Evolutionary conservation across 2,329 filamentous ascomycete genomes (phyloP).

Genomic region (Stagonosporopsis vannaccii): DNA sequence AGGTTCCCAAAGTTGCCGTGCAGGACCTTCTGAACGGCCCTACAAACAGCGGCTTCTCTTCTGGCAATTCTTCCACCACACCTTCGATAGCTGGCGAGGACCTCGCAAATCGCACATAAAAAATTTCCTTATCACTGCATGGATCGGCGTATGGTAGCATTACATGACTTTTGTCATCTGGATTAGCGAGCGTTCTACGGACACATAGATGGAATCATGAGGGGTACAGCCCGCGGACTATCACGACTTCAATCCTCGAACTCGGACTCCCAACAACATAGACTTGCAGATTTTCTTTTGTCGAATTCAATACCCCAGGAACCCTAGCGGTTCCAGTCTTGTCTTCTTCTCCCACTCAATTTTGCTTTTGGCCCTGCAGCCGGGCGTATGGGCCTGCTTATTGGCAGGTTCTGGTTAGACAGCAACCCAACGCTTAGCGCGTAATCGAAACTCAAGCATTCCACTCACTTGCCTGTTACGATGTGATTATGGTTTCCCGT

Average conservation of each 20-base stretch:
- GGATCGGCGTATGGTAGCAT: slow-evolving; percentile 46
- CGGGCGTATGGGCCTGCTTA: slow-evolving; percentile 35
- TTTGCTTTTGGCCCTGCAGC: slow-evolving; percentile 30
- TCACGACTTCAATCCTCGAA: slow-evolving; percentile 41
- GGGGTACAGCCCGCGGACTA: slow-evolving; percentile 33
- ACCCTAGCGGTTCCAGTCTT: slow-evolving; percentile 41
- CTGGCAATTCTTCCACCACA: slow-evolving; percentile 77
- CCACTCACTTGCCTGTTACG: slow-evolving; percentile 39
- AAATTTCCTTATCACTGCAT: slow-evolving; percentile 28
- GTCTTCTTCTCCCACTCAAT: slow-evolving; percentile 42
- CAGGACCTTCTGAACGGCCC: slow-evolving; percentile 77
- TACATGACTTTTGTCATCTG: slow-evolving; percentile 25
- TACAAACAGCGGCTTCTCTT: slow-evolving; percentile 67
- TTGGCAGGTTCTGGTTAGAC: slow-evolving; percentile 40
- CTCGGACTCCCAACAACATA: slow-evolving; percentile 27
- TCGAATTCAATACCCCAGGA: slow-evolving; percentile 47
- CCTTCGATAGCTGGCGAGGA: slow-evolving; percentile 75
- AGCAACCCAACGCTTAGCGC: slow-evolving; percentile 42
- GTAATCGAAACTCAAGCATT: slow-evolving; percentile 41
- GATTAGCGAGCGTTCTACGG: slow-evolving; percentile 45
- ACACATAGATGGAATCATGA: slow-evolving; percentile 40
- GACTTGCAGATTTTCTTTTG: slow-evolving; percentile 41
- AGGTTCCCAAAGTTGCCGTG: slow-evolving; percentile 87
- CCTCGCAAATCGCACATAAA: slow-evolving; percentile 47
- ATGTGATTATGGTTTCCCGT: slow-evolving; percentile 36